Conservation (phyloP, 495 filamentous ascomycete genomes). For the Baudoinia panamericana region DNA sequence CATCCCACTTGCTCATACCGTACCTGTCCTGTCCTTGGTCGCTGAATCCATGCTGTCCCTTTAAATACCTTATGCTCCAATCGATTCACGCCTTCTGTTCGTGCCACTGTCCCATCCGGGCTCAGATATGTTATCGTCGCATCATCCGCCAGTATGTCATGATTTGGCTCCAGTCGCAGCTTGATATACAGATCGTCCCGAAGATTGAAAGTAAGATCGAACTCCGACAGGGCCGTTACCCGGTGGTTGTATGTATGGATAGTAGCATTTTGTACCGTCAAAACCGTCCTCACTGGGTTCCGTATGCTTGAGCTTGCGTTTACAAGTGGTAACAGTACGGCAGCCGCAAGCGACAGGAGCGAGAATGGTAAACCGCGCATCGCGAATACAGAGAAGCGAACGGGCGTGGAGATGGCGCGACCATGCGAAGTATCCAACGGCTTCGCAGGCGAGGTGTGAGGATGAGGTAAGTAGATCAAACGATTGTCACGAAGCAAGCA, state of each 20-base stretch:
- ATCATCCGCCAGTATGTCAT: slow-evolving; percentile 71
- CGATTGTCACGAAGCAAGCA: too few species aligned
- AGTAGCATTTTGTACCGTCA: slow-evolving; percentile 56
- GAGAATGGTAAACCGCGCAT: slow-evolving; percentile 8
- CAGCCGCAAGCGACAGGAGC: slow-evolving; percentile 8
- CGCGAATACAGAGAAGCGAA: too few species aligned
- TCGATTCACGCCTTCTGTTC: slow-evolving; percentile 52
- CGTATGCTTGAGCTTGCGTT: slow-evolving; percentile 60
- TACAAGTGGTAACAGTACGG: slow-evolving; percentile 3
- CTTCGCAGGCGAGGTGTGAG: too few species aligned
- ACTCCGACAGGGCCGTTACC: slow-evolving; percentile 63
- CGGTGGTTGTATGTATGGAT: slow-evolving; percentile 70
- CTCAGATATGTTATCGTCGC: slow-evolving; percentile 60
- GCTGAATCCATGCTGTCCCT: slow-evolving; percentile 60
- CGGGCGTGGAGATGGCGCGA: too few species aligned
- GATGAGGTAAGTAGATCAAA: too few species aligned
- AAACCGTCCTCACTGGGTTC: slow-evolving; percentile 62
- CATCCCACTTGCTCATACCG: slow-evolving; percentile 70
- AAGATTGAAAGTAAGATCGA: slow-evolving; percentile 69
- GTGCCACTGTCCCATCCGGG: slow-evolving; percentile 49
- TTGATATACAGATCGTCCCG: slow-evolving; percentile 48
- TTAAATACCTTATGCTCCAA: slow-evolving; percentile 69
- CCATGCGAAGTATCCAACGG: too few species aligned
- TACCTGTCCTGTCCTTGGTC: slow-evolving; percentile 36
- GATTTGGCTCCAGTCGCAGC: slow-evolving; percentile 76